These are phyloP conservation scores for Kregervanrija pseudodelftensis DNA, from an alignment of 805 yeast genomes.

Conservation along the genomic window DNA sequence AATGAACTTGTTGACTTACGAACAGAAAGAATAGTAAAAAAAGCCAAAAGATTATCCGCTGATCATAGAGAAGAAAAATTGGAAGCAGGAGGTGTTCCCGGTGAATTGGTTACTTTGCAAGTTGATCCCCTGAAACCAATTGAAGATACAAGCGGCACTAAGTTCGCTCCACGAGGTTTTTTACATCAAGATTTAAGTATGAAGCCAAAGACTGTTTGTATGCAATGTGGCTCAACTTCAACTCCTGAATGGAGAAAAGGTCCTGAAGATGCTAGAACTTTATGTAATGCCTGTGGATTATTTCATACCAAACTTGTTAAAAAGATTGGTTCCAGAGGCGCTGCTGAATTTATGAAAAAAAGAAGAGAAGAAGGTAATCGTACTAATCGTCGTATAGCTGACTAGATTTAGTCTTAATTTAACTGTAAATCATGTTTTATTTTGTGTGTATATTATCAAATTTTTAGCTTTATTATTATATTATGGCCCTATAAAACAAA, in stretches of 20 bases:
- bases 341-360: slow-evolving; percentile 30
- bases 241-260: slow-evolving; percentile 96
- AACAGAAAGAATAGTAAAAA: not conserved
- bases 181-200: slow-evolving; percentile 30
- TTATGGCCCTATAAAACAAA: no score
- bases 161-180: slow-evolving; percentile 26
- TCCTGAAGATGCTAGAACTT: slow-evolving; percentile 71
- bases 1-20: not conserved
- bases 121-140: slow-evolving; percentile 27
- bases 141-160: slow-evolving; percentile 6
- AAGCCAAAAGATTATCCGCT: not conserved
- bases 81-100: slow-evolving; percentile 7
- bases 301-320: slow-evolving; percentile 57
- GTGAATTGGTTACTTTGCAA: slow-evolving; percentile 23
- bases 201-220: slow-evolving; percentile 33
- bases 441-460: no score
- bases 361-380: slow-evolving; percentile 25
- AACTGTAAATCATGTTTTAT: not conserved
- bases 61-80: not conserved
- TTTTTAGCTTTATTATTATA: no score
- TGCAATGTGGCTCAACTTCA: slow-evolving; percentile 65
- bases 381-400: slow-evolving; percentile 16
- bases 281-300: slow-evolving; percentile 91
- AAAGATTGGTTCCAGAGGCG: slow-evolving; percentile 36
- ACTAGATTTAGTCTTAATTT: not conserved